Evolutionary conservation across 805 yeast species (phyloP).

Genomic region (Yarrowia sp.): DNA sequence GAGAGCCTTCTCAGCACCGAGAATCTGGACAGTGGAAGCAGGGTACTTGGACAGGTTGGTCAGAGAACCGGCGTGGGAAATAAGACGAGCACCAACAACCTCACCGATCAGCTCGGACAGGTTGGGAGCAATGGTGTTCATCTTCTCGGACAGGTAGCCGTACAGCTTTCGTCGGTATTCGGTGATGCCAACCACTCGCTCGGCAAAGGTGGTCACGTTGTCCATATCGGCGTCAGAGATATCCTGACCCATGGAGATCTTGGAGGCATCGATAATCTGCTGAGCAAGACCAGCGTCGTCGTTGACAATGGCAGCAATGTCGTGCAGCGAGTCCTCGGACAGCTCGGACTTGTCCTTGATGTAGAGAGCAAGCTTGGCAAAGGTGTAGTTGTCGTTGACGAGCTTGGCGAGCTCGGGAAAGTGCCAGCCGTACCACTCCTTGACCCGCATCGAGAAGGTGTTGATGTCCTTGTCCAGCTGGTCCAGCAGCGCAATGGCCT

Average conservation of each 20-base stretch:
- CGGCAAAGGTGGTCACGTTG: conserved; percentile 88
- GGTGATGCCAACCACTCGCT: conserved; percentile 92
- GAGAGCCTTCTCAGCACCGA: conserved; percentile 98
- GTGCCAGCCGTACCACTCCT: conserved; percentile 99
- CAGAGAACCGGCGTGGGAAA: conserved; percentile 95
- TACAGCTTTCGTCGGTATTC: conserved; percentile 95
- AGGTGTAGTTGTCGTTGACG: conserved; percentile 92
- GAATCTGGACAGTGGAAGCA: conserved; percentile 95
- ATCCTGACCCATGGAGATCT: conserved; percentile 99
- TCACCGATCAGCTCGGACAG: conserved; percentile 94
- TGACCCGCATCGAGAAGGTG: conserved; percentile 97
- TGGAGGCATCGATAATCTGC: conserved; percentile 93
- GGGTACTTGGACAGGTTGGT: conserved; percentile 96
- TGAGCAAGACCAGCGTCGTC: conserved; percentile 81
- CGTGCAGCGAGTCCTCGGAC: conserved; percentile 86
- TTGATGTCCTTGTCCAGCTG: conserved; percentile 96
- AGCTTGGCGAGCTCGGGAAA: conserved; percentile 99
- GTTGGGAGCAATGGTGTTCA: conserved; percentile 99
- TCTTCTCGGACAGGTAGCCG: conserved; percentile 84
- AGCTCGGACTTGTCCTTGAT: conserved; percentile 92
- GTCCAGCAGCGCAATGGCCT: conserved; percentile 94
- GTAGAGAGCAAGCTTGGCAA: conserved; percentile 83
- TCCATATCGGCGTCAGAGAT: conserved; percentile 85
- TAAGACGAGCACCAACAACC: conserved; percentile 95
- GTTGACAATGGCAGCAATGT: conserved; percentile 80